These are phyloP conservation scores for Vaccinium corymbosum DNA, from an alignment of 148 eudicot genomes.

Conservation along the genomic window DNA sequence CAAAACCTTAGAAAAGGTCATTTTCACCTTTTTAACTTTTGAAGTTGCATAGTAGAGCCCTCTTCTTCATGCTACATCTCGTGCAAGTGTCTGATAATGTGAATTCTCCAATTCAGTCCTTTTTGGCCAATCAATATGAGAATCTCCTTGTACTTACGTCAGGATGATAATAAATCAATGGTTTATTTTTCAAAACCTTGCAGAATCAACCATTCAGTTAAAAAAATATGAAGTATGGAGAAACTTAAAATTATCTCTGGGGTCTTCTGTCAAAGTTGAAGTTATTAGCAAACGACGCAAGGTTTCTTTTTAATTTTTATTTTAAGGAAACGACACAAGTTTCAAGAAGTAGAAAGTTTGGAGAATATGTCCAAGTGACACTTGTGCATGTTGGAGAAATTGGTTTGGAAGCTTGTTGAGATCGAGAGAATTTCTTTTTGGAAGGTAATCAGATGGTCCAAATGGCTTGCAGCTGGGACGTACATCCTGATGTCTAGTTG, in stretches of 20 bases:
- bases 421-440: not conserved
- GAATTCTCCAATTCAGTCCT: not conserved
- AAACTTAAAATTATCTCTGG: not conserved
- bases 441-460: not conserved
- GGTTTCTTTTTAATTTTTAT: too few species aligned
- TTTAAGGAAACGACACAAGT: not conserved
- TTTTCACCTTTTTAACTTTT: not conserved
- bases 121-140: not conserved
- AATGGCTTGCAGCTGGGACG: slow-evolving; percentile 2
- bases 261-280: not conserved
- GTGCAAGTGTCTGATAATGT: not conserved
- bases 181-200: not conserved
- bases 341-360: not conserved
- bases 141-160: not conserved
- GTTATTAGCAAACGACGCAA: not conserved
- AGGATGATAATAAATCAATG: not conserved
- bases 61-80: not conserved
- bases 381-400: not conserved
- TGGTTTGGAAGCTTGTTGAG: not conserved
- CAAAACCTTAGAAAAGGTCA: not conserved
- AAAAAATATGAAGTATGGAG: not conserved
- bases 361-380: not conserved
- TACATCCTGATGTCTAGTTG: not conserved
- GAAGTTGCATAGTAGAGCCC: not conserved
- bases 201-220: not conserved